These are phyloP conservation scores for Platanthera zijinensis DNA, from an alignment of 106 monocot genomes.

Conservation along the genomic window DNA sequence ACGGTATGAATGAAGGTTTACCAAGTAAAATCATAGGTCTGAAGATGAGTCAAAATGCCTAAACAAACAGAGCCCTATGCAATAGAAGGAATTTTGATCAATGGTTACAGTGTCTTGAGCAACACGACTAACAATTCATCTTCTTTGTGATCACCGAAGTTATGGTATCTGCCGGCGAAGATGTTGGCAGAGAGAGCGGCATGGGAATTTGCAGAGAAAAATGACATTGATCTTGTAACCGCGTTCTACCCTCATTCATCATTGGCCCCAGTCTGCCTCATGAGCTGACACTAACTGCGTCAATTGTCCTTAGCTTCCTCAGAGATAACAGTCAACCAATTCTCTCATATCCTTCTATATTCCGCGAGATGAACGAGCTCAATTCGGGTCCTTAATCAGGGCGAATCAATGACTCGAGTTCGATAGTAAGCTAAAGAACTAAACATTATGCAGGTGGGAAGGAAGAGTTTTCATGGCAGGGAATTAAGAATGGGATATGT, in stretches of 20 bases:
- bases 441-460: too few species aligned
- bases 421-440: too few species aligned
- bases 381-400: too few species aligned
- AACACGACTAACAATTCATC: background rate
- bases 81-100: too few species aligned
- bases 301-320: conserved; percentile 54
- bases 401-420: too few species aligned
- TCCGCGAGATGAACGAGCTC: too few species aligned
- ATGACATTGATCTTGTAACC: conserved; percentile 60
- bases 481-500: conserved; percentile 93
- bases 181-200: conserved; percentile 75
- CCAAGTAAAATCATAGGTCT: too few species aligned
- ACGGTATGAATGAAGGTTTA: too few species aligned
- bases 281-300: conserved; percentile 42
- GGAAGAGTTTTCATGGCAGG: conserved; percentile 52
- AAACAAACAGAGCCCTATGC: too few species aligned
- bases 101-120: background rate
- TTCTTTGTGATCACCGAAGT: conserved; percentile 13
- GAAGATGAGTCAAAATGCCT: too few species aligned
- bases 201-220: conserved; percentile 68
- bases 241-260: conserved; percentile 70
- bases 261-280: conserved; percentile 52
- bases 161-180: conserved; percentile 74
- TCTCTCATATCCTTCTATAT: too few species aligned
- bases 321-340: conserved; percentile 27